These are phyloP conservation scores for Thymus quinquecostatus DNA, from an alignment of 257 asterid species.

Conservation along the genomic window DNA sequence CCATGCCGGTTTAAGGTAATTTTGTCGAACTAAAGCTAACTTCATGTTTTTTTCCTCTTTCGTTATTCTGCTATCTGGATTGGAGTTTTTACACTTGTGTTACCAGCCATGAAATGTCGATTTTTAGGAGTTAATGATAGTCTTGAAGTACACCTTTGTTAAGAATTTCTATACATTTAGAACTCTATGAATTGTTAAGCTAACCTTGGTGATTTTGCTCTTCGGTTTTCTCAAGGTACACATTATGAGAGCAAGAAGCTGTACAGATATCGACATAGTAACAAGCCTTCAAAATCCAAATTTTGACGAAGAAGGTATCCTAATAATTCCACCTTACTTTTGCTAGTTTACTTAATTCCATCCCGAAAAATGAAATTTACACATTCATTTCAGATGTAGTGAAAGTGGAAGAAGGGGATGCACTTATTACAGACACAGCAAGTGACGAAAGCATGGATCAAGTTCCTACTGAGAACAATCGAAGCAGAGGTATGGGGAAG, in stretches of 20 bases:
- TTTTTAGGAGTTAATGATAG: no score
- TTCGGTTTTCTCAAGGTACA: conserved; percentile 46
- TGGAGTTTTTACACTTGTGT: background rate
- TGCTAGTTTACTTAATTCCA: background rate
- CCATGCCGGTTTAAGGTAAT: conserved; percentile 49
- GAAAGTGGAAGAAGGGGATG: conserved; percentile 25
- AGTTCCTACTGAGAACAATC: background rate
- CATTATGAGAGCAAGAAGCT: conserved; percentile 44
- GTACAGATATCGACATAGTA: conserved; percentile 47
- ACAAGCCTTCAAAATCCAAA: conserved; percentile 40
- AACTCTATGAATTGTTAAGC: no score
- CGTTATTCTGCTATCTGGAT: conserved; percentile 4
- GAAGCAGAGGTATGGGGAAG: background rate
- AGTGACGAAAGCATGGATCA: conserved; percentile 12
- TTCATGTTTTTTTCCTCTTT: background rate
- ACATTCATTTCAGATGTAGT: background rate
- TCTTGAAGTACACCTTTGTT: no score
- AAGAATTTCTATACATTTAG: no score
- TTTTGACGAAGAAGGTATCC: conserved; percentile 30
- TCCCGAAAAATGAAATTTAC: background rate
- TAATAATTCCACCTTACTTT: conserved; percentile 2
- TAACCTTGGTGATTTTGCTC: background rate
- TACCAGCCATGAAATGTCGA: no score
- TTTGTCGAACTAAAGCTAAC: background rate
- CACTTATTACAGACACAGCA: background rate